Conservation (phyloP, 2,329 filamentous ascomycete species). For the Aureobasidium sp. region DNA sequence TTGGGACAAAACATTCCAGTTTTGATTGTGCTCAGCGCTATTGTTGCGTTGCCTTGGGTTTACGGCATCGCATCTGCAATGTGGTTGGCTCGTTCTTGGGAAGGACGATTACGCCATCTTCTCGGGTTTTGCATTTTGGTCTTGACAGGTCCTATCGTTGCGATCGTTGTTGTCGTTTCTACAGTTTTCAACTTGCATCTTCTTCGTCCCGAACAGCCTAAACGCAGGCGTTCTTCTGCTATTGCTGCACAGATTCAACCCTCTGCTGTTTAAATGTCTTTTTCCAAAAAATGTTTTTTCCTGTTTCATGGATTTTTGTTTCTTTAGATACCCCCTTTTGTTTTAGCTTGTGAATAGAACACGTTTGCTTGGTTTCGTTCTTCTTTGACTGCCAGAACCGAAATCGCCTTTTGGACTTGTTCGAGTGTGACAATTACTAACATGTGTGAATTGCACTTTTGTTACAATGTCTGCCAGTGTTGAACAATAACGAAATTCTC, state of each 20-base stretch:
- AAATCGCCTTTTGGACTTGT: neutral
- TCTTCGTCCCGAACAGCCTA: neutral
- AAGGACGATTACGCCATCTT: conserved; percentile 23
- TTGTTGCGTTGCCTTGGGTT: conserved; percentile 24
- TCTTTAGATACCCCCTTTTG: neutral
- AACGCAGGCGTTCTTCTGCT: neutral
- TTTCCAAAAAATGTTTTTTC: neutral
- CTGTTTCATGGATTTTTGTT: neutral
- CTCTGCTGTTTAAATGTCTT: neutral
- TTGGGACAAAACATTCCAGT: neutral
- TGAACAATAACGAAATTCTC: no score
- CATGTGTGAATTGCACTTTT: no score
- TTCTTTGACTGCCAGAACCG: neutral
- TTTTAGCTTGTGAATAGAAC: neutral
- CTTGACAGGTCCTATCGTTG: conserved; percentile 31
- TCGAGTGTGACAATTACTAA: no score
- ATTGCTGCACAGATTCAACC: neutral
- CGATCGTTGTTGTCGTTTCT: conserved; percentile 36
- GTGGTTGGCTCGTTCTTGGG: conserved; percentile 21
- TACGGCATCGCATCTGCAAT: conserved; percentile 23
- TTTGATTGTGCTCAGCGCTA: conserved; percentile 18
- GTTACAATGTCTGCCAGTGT: no score
- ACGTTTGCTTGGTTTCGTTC: neutral
- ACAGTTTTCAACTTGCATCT: conserved; percentile 34
- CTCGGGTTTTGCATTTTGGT: conserved; percentile 22